Conservation (phyloP, 2,329 filamentous ascomycete species). For the Xylariales sp. region DNA sequence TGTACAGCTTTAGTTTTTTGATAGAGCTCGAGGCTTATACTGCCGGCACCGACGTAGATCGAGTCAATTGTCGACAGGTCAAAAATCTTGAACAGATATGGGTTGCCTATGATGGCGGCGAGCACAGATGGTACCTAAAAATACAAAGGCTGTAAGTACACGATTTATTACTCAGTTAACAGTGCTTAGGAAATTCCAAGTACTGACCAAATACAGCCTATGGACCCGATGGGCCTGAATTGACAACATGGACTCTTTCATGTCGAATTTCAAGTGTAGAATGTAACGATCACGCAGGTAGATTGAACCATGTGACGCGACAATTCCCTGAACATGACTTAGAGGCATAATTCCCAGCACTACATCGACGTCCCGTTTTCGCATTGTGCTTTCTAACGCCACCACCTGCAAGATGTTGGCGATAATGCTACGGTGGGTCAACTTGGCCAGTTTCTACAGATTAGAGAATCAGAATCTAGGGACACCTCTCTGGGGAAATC, state of each 20-base stretch:
- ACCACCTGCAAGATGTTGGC: background rate
- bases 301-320: conserved; percentile 2
- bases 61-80: conserved; percentile 1
- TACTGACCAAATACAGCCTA: conserved; percentile 5
- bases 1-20: background rate
- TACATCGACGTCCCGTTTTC: conserved; percentile 1
- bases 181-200: background rate
- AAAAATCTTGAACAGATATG: background rate
- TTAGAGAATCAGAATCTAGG: background rate
- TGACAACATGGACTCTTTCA: conserved; percentile 1
- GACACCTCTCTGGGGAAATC: background rate
- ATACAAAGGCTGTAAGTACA: background rate
- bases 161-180: background rate
- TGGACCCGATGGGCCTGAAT: conserved; percentile 3
- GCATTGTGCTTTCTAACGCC: background rate
- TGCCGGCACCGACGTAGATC: conserved; percentile 1
- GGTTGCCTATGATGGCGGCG: background rate
- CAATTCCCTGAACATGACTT: conserved; percentile 5
- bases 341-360: conserved; percentile 4
- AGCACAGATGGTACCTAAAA: conserved; percentile 3
- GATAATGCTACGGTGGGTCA: background rate
- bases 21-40: background rate
- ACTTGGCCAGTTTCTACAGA: conserved; percentile 1
- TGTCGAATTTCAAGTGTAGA: conserved; percentile 4
- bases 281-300: conserved; percentile 5